Base-by-base conservation (phyloP, 768 basidiomycete species). In the Podaxis carcinomalis region DNA sequence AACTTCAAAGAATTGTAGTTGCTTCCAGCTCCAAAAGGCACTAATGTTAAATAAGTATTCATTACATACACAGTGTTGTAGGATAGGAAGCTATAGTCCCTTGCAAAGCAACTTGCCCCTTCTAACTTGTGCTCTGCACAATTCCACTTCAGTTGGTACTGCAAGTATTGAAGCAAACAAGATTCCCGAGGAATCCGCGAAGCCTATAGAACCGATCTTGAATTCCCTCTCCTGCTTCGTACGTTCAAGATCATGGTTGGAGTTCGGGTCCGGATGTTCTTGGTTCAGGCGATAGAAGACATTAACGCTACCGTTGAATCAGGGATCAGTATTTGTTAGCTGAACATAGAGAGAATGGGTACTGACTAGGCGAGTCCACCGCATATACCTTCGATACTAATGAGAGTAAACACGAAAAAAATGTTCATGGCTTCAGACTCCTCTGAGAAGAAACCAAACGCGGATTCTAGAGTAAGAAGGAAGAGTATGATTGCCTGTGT, bases 361-460 rank as follows among this genome's bases (percentile, higher is more conserved):
- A 63, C 90, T 70, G 67, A 93, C 92, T 97, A 98, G 14, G 93
- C 93, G 10, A 90, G 79, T 4, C 96, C 96, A 32, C 96, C 96
- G 64, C 93, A 96, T 47, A 97, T 79, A 2, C 96, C 96, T 71
- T 99, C 96, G 6, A 93, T 62, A 64, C 89, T 86, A 67, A 99
- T 87, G 50, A 97, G 80, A 10, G 84, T 39, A 69, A 94, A 92
- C 2, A 93, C 88, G 21, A 87, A 68, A 14, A 78, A 67, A 63
- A 93, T 84, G 61, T 80, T 86, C 44, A 78, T 56, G 64, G 72
- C 68, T 25, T 68, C 66, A 1, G 64, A 64, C 1, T 65, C 65
- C 36, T 65, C 56, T 5, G 77, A 78, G 71, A 91, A 88, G 63
- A 92, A 72, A 2, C 89, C 89, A 2, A 85, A 74, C 0, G 86